Conservation (phyloP, 768 basidiomycete species). For the Mycena galericulata region DNA sequence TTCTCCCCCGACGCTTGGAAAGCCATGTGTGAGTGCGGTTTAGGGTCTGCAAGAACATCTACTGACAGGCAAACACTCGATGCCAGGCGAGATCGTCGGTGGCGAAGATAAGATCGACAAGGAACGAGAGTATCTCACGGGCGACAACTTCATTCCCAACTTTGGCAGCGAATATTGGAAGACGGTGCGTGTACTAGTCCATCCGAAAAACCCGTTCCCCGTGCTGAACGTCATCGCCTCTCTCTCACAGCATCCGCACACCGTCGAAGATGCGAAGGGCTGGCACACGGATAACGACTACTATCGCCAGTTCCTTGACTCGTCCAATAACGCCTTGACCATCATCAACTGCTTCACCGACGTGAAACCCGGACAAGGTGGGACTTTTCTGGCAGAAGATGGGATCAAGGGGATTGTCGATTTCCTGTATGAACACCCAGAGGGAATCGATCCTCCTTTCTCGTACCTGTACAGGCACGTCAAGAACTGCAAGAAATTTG, state of each 20-base stretch:
- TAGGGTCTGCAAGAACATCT: conserved; percentile 20
- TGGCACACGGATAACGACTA: conserved; percentile 32
- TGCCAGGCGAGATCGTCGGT: conserved; percentile 27
- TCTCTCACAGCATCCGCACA: conserved; percentile 24
- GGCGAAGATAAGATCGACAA: conserved; percentile 32
- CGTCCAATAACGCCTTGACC: conserved; percentile 24
- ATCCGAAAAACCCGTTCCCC: conserved; percentile 11
- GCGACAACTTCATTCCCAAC: conserved; percentile 31
- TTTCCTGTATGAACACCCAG: conserved; percentile 30
- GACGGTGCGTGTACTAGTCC: conserved; percentile 17
- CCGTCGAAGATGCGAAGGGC: conserved; percentile 23
- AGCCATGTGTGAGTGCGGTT: conserved; percentile 30
- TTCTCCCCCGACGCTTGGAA: conserved; percentile 30
- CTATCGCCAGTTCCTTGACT: conserved; percentile 32
- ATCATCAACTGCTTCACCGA: conserved; percentile 31
- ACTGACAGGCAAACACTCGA: conserved; percentile 21
- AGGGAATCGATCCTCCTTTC: conserved; percentile 28
- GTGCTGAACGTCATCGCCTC: conserved; percentile 10
- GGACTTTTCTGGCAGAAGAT: conserved; percentile 30
- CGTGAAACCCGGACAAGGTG: conserved; percentile 28
- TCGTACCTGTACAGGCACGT: conserved; percentile 26
- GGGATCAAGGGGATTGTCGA: conserved; percentile 30
- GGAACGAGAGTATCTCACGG: conserved; percentile 29
- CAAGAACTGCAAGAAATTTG: conserved; percentile 25
- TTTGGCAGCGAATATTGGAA: conserved; percentile 31